phyloP scores from a whole-genome alignment of 2,329 filamentous ascomycete genomes.

The Chalaropsis ovoidea region DNA sequence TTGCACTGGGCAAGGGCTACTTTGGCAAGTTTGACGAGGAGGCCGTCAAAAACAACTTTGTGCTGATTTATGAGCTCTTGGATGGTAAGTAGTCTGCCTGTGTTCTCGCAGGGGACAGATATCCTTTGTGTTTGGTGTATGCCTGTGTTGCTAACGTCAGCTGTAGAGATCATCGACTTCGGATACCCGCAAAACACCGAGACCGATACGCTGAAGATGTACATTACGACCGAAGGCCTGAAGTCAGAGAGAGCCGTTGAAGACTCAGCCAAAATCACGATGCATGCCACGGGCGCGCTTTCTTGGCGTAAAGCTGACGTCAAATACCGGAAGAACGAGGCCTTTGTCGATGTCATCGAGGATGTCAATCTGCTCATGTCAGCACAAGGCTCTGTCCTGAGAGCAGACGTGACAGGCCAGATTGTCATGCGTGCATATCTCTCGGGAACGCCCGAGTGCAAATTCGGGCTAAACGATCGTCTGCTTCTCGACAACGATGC shows the following conservation, averaged over 20 bases:
- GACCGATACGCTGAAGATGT: conserved; percentile 98
- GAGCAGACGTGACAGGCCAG: conserved; percentile 91
- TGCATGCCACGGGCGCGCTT: conserved; percentile 94
- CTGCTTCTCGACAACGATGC: conserved; percentile 73
- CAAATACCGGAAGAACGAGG: conserved; percentile 98
- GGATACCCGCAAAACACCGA: conserved; percentile 98
- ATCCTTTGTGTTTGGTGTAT: not conserved
- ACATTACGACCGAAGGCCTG: conserved; percentile 98
- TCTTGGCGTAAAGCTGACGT: conserved; percentile 97
- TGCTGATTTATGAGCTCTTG: conserved; percentile 91
- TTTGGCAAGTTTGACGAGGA: conserved; percentile 99
- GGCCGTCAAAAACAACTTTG: conserved; percentile 99
- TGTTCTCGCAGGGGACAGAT: not conserved
- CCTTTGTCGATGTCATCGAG: conserved; percentile 98
- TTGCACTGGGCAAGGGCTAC: conserved; percentile 83
- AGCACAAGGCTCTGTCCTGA: conserved; percentile 86
- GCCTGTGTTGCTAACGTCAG: not conserved
- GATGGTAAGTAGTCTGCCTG: conserved; percentile 52
- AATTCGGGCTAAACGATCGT: conserved; percentile 94
- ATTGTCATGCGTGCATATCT: conserved; percentile 99
- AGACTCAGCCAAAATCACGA: conserved; percentile 95
- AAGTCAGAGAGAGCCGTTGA: conserved; percentile 79
- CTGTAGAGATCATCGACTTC: conserved; percentile 88
- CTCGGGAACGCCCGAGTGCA: conserved; percentile 93
- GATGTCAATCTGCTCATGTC: conserved; percentile 99